Base-by-base conservation (phyloP, 352 stramenopile genomes). In the Pythium monospermum region DNA sequence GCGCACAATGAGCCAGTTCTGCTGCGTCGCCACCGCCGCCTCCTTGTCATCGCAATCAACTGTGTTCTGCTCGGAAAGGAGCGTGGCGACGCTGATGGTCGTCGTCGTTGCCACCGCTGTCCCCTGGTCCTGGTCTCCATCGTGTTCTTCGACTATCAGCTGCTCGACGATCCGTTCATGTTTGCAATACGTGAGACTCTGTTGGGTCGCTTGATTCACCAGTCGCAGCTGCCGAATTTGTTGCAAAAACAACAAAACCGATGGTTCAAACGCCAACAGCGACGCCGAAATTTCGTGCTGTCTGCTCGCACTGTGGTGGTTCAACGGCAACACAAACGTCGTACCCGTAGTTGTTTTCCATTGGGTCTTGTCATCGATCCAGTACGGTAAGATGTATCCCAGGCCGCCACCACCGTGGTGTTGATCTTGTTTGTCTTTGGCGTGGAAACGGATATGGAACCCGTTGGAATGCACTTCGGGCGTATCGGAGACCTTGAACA, bases 391-490 rank as follows among this genome's bases (percentile, higher is more conserved):
- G 19, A 92, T 89, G 57, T 91, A 93, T 0, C 81, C 77, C 37
- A 94, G 70, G 0, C 74, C 75, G 40, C 51, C 59, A 1, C 68
- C 71, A n/a, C n/a, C n/a, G n/a, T n/a, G n/a, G n/a, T n/a, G n/a
- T n/a, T n/a, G n/a, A 10, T 74, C 57, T 3, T 73, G 42, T 0
- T 69, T 52, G 23, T 71, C 75, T 21, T 72, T 75, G n/a, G 81
- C 70, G 61, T 83, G 64, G 43, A 94, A 95, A 39, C 73, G 76
- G 19, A 92, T 78, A 51, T 91, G 83, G 46, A 91, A 93, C 15
- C 85, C 85, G 41, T 94, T 94, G 38, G 83, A 94, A 59, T 96
- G 85, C 30, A 96, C 80, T 31, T 96, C 71, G 1, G 85, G 85
- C 1, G 60, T 54, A 35, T 93, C 73, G 0, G 83, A 91, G 19